phyloP scores from a whole-genome alignment of 805 yeast species.

The Lipomyces sp. region DNA sequence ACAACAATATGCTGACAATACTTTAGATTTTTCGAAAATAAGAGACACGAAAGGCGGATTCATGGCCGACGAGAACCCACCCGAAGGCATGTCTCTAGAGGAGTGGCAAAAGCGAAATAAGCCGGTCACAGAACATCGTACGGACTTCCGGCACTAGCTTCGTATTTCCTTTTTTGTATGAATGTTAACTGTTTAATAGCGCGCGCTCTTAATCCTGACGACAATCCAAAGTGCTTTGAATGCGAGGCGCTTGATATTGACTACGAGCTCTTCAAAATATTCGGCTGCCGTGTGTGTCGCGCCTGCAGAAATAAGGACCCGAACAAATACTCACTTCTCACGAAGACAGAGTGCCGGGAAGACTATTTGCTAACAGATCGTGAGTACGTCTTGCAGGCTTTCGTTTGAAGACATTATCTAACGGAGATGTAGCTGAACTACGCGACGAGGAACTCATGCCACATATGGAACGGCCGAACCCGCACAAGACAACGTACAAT shows the following conservation, averaged over 20 bases:
- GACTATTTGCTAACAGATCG: conserved; percentile 90
- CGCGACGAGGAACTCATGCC: conserved; percentile 65
- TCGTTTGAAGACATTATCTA: not conserved
- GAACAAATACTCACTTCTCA: conserved; percentile 83
- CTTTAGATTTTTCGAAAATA: conserved; percentile 83
- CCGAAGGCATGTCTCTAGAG: conserved; percentile 42
- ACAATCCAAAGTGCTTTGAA: conserved; percentile 79
- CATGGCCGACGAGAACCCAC: conserved; percentile 45
- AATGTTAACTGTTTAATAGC: conserved; percentile 33
- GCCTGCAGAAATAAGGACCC: conserved; percentile 69
- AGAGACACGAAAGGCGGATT: conserved; percentile 86
- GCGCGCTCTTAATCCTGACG: conserved; percentile 66
- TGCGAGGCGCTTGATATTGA: conserved; percentile 75
- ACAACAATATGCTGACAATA: not conserved
- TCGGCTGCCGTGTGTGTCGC: conserved; percentile 73
- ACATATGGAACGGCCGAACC: conserved; percentile 86
- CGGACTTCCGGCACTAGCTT: not conserved
- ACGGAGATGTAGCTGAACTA: conserved; percentile 53
- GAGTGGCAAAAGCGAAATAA: conserved; percentile 54
- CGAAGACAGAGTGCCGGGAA: conserved; percentile 92
- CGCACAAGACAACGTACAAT: conserved; percentile 83
- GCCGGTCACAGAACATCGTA: conserved; percentile 26
- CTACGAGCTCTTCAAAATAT: conserved; percentile 63
- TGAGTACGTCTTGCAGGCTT: conserved; percentile 1
- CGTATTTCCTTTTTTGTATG: not conserved